Base-by-base conservation (phyloP, 495 filamentous ascomycete genomes). In the Trichoderma orchidacearum region DNA sequence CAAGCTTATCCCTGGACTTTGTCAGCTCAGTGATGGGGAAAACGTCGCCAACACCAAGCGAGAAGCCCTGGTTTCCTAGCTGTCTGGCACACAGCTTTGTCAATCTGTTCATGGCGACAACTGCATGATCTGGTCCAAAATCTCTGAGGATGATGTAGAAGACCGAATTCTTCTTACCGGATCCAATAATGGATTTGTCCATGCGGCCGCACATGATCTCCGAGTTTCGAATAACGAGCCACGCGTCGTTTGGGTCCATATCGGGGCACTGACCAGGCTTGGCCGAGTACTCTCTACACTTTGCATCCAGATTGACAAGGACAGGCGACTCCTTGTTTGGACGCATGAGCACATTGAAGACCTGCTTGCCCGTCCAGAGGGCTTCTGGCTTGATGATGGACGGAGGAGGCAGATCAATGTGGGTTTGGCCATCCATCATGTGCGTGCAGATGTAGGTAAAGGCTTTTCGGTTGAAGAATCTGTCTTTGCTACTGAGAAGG, bases 161-260 rank as follows among this genome's bases (percentile, higher is more conserved):
- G 9, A 98, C 81, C 3, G 89, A 95, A 66, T 95, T 91, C 67
- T 98, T 98, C 74, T 97, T 97, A 63, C 93, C 93, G 12, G 85
- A 88, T 60, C 93, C 93, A 38, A 98, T 86, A 0, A 90, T 95
- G 2, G 87, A 84, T 66, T 98, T 98, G 70, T 98, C 93, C 90
- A 98, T 95, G 32, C 89, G 82, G 62, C 93, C 93, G 64, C 93
- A 96, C 90, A 98, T 96, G 58, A 98, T 83, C 67, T 96, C 93
- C 0, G 91, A 96, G 62, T 97, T 96, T 36, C 93, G 86, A 61
- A 98, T 84, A 15, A 95, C 87, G 27, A 98, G 75, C 80, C 85
- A 96, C 6, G 80, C 79, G 69, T 98, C 93, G 60, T 95, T 86
- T 3, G 78, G 76, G 61, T 87, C 83, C 71, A 97, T 81, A 63